These are phyloP conservation scores for Aspergillus leporis DNA, from an alignment of 495 filamentous ascomycete species.

Conservation along the genomic window DNA sequence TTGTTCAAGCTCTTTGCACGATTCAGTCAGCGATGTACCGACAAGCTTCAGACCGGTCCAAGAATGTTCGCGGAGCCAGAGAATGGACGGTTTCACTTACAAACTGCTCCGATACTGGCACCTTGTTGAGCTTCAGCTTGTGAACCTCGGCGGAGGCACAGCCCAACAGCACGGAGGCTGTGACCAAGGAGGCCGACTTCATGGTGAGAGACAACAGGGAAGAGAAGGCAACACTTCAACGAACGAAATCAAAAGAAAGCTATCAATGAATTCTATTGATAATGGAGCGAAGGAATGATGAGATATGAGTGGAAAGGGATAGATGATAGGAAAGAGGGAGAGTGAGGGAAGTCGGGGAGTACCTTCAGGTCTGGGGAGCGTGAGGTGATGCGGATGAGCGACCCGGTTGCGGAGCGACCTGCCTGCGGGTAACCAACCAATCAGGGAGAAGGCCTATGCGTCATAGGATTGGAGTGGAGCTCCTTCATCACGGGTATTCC, in stretches of 20 bases:
- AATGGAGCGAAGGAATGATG: constrained; percentile 10
- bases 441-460: constrained; percentile 21
- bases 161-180: constrained; percentile 79
- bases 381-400: constrained; percentile 21
- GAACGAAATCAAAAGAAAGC: constrained; percentile 10
- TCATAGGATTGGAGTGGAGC: constrained; percentile 23
- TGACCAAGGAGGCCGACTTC: constrained; percentile 76
- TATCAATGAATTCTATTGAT: constrained; percentile 3
- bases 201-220: constrained; percentile 51
- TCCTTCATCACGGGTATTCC: constrained; percentile 14
- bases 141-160: constrained; percentile 80
- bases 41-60: not conserved
- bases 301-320: constrained; percentile 21
- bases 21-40: constrained; percentile 18
- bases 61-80: not conserved
- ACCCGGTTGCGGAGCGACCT: constrained; percentile 30
- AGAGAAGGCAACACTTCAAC: not conserved
- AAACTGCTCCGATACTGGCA: constrained; percentile 88
- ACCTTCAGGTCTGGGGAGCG: constrained; percentile 15
- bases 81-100: constrained; percentile 51
- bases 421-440: constrained; percentile 19
- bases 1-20: constrained; percentile 64
- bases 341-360: constrained; percentile 8
- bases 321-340: constrained; percentile 16
- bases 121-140: constrained; percentile 96